phyloP scores from a whole-genome alignment of 441 rosid genomes.

The Arabidopsis hybrid region DNA sequence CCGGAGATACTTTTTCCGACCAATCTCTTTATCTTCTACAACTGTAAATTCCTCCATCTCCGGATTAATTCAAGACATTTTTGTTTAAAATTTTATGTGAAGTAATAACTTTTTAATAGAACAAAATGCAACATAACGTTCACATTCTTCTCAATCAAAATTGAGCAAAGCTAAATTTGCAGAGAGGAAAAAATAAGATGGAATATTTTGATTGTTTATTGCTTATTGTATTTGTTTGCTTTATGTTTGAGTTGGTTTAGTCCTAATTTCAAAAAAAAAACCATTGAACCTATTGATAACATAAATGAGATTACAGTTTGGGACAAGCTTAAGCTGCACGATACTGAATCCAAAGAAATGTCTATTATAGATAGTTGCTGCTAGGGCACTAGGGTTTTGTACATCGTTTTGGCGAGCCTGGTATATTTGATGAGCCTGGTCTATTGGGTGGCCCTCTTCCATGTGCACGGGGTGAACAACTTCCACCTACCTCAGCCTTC shows the following conservation, averaged over 20 bases:
- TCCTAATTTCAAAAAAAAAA: too few species aligned
- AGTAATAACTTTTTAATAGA: not conserved
- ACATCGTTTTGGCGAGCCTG: not conserved
- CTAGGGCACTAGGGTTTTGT: not conserved
- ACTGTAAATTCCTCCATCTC: constrained; percentile 54
- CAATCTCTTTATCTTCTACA: constrained; percentile 33
- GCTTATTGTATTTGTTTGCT: too few species aligned
- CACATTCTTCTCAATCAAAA: constrained; percentile 7
- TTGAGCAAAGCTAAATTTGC: not conserved
- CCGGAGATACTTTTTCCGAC: constrained; percentile 37
- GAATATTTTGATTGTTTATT: too few species aligned
- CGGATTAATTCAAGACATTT: constrained; percentile 16
- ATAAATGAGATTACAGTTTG: too few species aligned
- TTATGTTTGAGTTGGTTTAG: too few species aligned
- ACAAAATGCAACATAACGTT: not conserved
- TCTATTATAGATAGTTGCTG: too few species aligned
- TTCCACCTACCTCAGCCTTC: not conserved
- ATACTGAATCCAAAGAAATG: too few species aligned
- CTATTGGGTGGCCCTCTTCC: not conserved
- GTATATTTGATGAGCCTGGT: not conserved
- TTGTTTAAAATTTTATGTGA: not conserved
- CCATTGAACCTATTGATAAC: too few species aligned
- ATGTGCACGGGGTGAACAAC: not conserved
- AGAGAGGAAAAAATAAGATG: too few species aligned
- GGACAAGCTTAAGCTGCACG: too few species aligned